Evolutionary conservation across 768 basidiomycete genomes (phyloP), one percentile per base, ranked within the genome.

Genomic region (Strobilomyces echinocephalus): DNA sequence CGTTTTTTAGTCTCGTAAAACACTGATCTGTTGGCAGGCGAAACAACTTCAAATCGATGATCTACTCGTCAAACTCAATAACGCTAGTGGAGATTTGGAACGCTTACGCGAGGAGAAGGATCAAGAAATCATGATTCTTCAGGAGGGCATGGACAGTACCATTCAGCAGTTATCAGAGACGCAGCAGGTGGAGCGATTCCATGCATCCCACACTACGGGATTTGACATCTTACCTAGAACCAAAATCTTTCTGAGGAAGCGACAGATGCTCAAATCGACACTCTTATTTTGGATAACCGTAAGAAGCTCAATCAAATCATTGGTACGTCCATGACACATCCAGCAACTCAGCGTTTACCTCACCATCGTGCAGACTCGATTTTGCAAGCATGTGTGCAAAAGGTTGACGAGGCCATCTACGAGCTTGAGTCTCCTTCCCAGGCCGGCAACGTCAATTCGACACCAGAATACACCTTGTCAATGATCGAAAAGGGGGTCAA

Each of bases 241-340:
- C 88, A 91, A 73, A 88, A 87, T 46, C 74, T 95, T 33, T 80
- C 84, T 24, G 92, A 93, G 61, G 88, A 91, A 60, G 92, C 95
- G 0, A 93, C 91, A 55, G 91, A 91, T 66, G 89, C 92, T n/a
- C 93, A 98, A 69, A 94, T 99, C 62, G 95, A 98, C 68, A 95
- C 86, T 3, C 80, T 99, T 62, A 95, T 99, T 56, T 77, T 99
- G 50, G 97, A 99, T 66, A 88, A 95, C 68, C 83, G 94, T 68
- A 98, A 98, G 79, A 95, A 98, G 73, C 77, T 99, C 60, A 98
- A 99, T 71, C 82, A 92, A 62, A 95, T 99, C 66, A 98, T 99
- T 63, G 91, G 91, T 91, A 30, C 35, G 74, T 69, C 20, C 21
- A 43, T 31, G 12, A 12, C 15, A 24, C n/a, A 54, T 0, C 8